Base-by-base conservation (phyloP, 163 green algal genomes). In the Volvox carteri region DNA sequence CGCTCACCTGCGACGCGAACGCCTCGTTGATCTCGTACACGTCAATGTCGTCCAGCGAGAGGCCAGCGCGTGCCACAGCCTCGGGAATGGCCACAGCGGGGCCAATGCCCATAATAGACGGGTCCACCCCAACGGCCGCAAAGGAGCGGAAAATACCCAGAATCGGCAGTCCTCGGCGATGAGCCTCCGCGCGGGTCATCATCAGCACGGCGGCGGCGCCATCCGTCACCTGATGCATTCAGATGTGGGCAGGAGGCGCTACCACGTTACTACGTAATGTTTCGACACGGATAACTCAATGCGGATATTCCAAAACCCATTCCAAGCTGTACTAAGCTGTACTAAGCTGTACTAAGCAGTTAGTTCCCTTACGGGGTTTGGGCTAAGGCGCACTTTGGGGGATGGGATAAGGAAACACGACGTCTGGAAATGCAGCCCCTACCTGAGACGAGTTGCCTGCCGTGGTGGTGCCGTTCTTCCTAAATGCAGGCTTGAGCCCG, bases 11-110 rank as follows among this genome's bases (percentile, higher is more conserved):
- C 23, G 93, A 97, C 2, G 97, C 97, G 91, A 99, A 99, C 0
- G 97, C 97, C 92, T 99, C 98, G 90, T 99, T 99, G 90, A 99
- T 94, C 92, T 99, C 98, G 90, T 95, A 99, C 30, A 99, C 91
- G 86, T 99, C 98, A 52, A 99, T 97, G 90, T 99, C 98, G 41
- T 98, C 94, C 62, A 98, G 78, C 25, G 88, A 90, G 23, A 99
- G 90, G 28, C 97, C 97, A 25, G 97, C 97, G 78, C 88, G 86
- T 4, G 95, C 88, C 46, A 99, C 90, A 3, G 97, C 98, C 25
- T 85, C 96, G 11, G 98, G 98, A 90, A 99, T 99, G 87, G 98
- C 98, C 11, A 97, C 93, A 6, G 97, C 96, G 50, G 98, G 98
- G 28, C 98, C 98, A 41, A 99, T 94, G 52, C 98, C 98, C 98